Evolutionary conservation across 345 rosid species (phyloP), one percentile per base, ranked within the genome.

Genomic region (Murraya koenigii): DNA sequence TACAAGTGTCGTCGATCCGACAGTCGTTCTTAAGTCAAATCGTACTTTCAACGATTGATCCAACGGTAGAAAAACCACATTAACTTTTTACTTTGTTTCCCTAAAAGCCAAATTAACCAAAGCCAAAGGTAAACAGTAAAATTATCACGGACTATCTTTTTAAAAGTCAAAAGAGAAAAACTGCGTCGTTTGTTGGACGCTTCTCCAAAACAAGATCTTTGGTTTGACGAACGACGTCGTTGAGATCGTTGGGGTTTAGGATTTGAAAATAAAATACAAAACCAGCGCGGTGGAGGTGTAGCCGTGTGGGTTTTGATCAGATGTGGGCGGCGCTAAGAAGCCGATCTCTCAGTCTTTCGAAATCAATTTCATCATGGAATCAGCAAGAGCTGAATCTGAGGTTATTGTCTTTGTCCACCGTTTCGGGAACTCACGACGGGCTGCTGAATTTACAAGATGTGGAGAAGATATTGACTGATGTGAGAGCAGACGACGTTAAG

Each of bases 391-490:
- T 72, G 65, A 13, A 10, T 66, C 81, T 11, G 64, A 14, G 58
- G 8, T 62, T 74, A 35, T 71, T 72, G 47, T 81, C 86, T 59
- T 72, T 86, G n/a, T 78, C 85, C 10, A 35, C 52, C 8, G 35
- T 61, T 22, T 30, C 59, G 41, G 55, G 44, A 7, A 66, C 54
- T 32, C 20, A 75, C 39, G 77, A 71, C 67, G 73, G 83, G 28
- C 63, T 86, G 33, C 84, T 91, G 75, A 89, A 89, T 82, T 81
- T 91, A 36, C 82, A 76, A 54, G 93, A 89, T 75, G 85, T 92
- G 52, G 93, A 94, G 91, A 90, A 91, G 80, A 87, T 93, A n/a
- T 92, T 95, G 76, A 72, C 79, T 75, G 97, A 92, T 74, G 97
- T 92, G 44, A 90, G 78, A 84, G 97, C 98, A 2, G 97, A 92